Base-by-base conservation (phyloP, 2,329 filamentous ascomycete species). In the Exophiala sp. region DNA sequence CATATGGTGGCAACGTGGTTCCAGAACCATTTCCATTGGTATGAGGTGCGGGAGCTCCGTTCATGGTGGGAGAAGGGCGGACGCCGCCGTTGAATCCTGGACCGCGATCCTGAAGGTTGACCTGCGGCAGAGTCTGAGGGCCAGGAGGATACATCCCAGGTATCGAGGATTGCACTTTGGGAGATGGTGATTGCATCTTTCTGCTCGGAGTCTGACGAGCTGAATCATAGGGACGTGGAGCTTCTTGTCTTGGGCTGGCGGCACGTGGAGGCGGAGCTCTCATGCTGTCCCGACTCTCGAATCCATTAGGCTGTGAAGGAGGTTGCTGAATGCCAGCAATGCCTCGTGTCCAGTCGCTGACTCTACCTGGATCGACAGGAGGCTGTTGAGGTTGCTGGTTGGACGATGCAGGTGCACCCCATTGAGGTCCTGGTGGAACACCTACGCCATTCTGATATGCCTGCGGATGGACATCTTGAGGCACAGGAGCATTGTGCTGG, bases 381-480 rank as follows among this genome's bases (percentile, higher is more conserved):
- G 68, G 67, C 19, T 59, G 56, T 66, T 70, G 24, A 65, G 69
- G 29, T 41, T 52, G 57, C 45, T 58, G 58, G 13, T 42, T 65
- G 62, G 50, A 48, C 13, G 67, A 67, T 54, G 82, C 80, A 42
- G 88, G 86, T 51, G 83, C 85, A 56, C 86, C 87, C 91, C 91
- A 97, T 66, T 94, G 86, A 57, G 89, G 90, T 44, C 85, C 85
- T 45, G 88, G 87, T 51, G 88, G 88, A 9, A 86, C 88, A 58
- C 86, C 86, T 46, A 93, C 84, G 35, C 86, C 86, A 41, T 83
- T 80, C 68, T 95, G 89, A 63, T 97, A 97, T 5, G 90, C 87
- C 64, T 95, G 88, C 43, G 91, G 91, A 66, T 97, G 90, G 18
- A 97, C 89, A 68, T 98, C 93, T 63, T 95, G 91, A 6, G 93